Base-by-base conservation (phyloP, 2,329 filamentous ascomycete species). In the Trichoderma sp. region DNA sequence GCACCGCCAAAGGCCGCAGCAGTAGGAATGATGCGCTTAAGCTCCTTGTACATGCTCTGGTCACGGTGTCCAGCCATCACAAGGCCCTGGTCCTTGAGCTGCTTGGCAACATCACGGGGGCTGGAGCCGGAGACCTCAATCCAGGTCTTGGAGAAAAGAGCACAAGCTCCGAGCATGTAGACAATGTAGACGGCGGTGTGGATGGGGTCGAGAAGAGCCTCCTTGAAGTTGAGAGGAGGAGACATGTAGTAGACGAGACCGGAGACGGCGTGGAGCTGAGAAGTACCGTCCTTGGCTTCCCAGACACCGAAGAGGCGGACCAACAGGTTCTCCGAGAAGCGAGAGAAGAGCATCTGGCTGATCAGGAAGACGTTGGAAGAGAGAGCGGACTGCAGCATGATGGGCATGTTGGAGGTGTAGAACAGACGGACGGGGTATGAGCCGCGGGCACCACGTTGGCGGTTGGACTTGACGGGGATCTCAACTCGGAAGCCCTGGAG, bases 331-430 rank as follows among this genome's bases (percentile, higher is more conserved):
- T 99, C 96, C 58, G 94, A 96, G 88, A 99, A 98, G 82, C 95
- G 94, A 72, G 93, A 97, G 90, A 97, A 98, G 75, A 99, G 90
- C 94, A 98, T 98, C 87, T 99, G 96, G 81, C 92, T 96, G 85
- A 99, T 94, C 73, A 99, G 87, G 90, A 99, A 99, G 84, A 99
- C 89, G 88, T 99, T 99, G 87, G 95, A 97, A 75, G 93, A 97
- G 75, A 99, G 89, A 76, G 96, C 96, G 59, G 95, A 98, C 87
- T 99, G 96, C 81, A 99, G 88, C 96, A 99, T 99, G 85, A 99
- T 99, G 80, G 96, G 96, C 96, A 99, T 99, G 91, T 99, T 99
- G 82, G 94, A 97, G 80, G 96, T 99, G 87, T 99, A 99, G 90
- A 99, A 99, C 71, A 99, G 92, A 79, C 96, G 95, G 82, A 99